Conservation (phyloP, 164 flowering plant genomes). For the Vitis cinerea region DNA sequence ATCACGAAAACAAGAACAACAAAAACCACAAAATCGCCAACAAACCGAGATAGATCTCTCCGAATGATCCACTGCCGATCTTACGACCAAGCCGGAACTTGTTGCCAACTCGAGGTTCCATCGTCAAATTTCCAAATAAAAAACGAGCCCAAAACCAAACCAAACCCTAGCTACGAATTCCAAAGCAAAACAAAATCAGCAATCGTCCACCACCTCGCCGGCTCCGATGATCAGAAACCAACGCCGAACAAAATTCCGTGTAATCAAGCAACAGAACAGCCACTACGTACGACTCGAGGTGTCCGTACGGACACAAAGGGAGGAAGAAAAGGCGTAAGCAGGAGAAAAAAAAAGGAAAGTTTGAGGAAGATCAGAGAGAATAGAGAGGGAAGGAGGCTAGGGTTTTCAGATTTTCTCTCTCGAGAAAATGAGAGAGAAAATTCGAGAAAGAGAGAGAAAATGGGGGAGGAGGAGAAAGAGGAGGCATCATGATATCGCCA, state of each 20-base stretch:
- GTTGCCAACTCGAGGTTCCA: constrained; percentile 65
- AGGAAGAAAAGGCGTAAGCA: neutral
- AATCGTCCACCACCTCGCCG: neutral
- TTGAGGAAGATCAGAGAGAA: neutral
- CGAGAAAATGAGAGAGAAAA: constrained; percentile 4
- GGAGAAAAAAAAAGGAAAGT: constrained; percentile 2
- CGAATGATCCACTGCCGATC: constrained; percentile 66
- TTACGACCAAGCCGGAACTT: constrained; percentile 58
- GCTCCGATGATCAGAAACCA: neutral
- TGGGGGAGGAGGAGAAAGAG: constrained; percentile 7
- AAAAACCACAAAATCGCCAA: neutral
- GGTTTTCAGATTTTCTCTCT: constrained; percentile 11
- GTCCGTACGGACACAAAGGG: neutral
- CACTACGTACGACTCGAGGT: neutral
- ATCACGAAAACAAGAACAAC: neutral
- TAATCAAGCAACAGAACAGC: too few relatives aligned
- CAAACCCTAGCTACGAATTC: constrained; percentile 7
- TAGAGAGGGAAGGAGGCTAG: neutral
- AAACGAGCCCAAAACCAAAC: neutral
- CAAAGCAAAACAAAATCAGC: neutral
- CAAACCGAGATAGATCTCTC: constrained; percentile 67
- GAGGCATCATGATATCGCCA: constrained; percentile 12
- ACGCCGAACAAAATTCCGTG: neutral
- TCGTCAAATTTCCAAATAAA: constrained; percentile 1
- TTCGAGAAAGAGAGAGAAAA: constrained; percentile 5